Percentiles rank a stretch among this genome's conserved stretches.
Conservation (phyloP, 2,329 filamentous ascomycete genomes). For the Septoria petroselini region DNA sequence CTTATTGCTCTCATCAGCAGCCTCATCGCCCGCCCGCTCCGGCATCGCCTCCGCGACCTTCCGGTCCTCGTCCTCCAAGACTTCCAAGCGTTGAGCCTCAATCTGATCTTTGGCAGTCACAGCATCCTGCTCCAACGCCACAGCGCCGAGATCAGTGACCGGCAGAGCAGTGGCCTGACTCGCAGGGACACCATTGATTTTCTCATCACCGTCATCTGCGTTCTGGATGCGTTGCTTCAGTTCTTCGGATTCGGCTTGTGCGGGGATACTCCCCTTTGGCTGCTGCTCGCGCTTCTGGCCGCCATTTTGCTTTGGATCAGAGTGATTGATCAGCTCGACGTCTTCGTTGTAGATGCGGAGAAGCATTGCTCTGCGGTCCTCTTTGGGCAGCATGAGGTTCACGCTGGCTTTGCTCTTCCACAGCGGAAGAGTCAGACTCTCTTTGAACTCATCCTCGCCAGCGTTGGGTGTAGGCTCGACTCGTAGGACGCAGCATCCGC, state of each 20-base stretch:
- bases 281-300: not conserved
- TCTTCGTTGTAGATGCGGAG: constrained; percentile 87
- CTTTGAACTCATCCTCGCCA: constrained; percentile 55
- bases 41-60: constrained; percentile 45
- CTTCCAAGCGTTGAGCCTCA: constrained; percentile 43
- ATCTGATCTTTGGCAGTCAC: constrained; percentile 42
- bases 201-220: constrained; percentile 16
- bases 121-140: constrained; percentile 38
- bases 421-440: constrained; percentile 83
- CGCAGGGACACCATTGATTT: constrained; percentile 8
- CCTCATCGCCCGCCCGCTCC: constrained; percentile 46
- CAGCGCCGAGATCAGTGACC: constrained; percentile 26
- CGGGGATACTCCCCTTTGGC: constrained; percentile 21
- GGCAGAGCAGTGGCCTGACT: constrained; percentile 14
- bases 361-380: constrained; percentile 87
- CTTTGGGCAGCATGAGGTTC: constrained; percentile 97
- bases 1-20: constrained; percentile 48
- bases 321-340: constrained; percentile 72
- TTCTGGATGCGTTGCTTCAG: constrained; percentile 22
- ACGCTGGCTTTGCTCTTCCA: constrained; percentile 91
- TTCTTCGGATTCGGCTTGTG: constrained; percentile 24
- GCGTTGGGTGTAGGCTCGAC: constrained; percentile 49
- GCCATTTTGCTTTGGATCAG: constrained; percentile 28
- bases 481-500: constrained; percentile 89
- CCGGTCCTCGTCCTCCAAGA: constrained; percentile 35